Conservation (phyloP, 2,329 filamentous ascomycete genomes). For the Tolypocladium inflatum region DNA sequence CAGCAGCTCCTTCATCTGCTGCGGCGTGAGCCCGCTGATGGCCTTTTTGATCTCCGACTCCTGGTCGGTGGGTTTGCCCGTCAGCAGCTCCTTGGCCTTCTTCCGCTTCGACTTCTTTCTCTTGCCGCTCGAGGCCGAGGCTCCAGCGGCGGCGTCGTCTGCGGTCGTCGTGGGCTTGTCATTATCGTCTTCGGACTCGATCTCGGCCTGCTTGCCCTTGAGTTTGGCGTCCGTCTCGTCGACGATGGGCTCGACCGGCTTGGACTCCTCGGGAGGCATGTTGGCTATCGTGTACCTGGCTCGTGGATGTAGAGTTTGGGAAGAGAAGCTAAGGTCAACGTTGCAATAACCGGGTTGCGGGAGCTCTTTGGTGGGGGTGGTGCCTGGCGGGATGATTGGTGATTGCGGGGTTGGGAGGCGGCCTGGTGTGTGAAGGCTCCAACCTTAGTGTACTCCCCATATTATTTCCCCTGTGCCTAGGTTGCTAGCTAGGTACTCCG, state of each 20-base stretch:
- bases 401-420: neutral
- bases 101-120: slow-evolving; percentile 59
- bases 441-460: neutral
- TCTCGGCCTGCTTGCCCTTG: slow-evolving; percentile 35
- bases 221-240: slow-evolving; percentile 36
- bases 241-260: slow-evolving; percentile 44
- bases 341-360: neutral
- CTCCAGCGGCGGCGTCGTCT: slow-evolving; percentile 18
- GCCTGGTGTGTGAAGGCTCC: neutral
- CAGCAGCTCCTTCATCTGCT: slow-evolving; percentile 57
- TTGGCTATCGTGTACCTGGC: neutral
- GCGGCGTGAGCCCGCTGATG: slow-evolving; percentile 41
- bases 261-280: slow-evolving; percentile 52
- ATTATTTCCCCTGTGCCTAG: neutral
- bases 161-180: slow-evolving; percentile 31
- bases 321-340: neutral
- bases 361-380: neutral
- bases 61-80: slow-evolving; percentile 23
- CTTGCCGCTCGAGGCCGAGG: slow-evolving; percentile 29
- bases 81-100: slow-evolving; percentile 42
- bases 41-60: slow-evolving; percentile 38
- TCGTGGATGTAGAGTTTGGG: neutral
- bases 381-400: neutral
- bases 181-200: slow-evolving; percentile 38
- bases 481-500: neutral